Base-by-base conservation (phyloP, 768 basidiomycete species). In the Hypsizygus marmoreus region DNA sequence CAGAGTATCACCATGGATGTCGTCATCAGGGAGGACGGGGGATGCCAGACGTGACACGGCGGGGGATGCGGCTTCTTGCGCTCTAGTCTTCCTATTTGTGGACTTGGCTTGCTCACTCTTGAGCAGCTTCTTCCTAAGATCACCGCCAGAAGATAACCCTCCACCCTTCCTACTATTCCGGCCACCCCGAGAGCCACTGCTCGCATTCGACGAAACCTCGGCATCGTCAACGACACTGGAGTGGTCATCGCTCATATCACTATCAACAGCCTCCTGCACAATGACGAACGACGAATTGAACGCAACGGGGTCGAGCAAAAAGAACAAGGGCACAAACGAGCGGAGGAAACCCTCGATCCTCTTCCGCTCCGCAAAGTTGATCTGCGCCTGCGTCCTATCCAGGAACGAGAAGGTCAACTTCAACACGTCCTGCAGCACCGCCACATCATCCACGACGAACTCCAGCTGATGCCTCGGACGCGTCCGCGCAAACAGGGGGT, bases 321-420 rank as follows among this genome's bases (percentile, higher is more conserved):
- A 85, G 51, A 91, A 83, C 19, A 91, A 72, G 0, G 91, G 81
- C 30, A 93, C 74, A 54, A 86, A 84, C 11, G 81, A 79, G 36
- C 95, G 74, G 49, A 97, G 60, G 61, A 90, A 91, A 0, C 75
- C 76, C 64, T 99, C 97, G 25, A 97, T 86, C 55, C 84, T 75
- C 60, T 80, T 84, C 59, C 91, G 74, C 56, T 97, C 94, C 7
- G 74, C 70, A 11, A 76, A 73, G 22, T 77, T 76, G 42, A 91
- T 78, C 64, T 87, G 86, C 6, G 79, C 84, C 49, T 85, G 85
- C 13, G 88, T 88, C 29, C 95, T 86, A 61, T 98, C 95, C 56
- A 99, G 73, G 67, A 91, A 91, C 2, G 90, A 90, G 58, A 97
- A 81, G 25, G 88, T 81, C 59, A 99, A 76, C 72, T 95, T 95